A percentile compares a stretch with the other conserved stretches of the same genome.
These are phyloP conservation scores for Phytophthora pluvialis DNA, from an alignment of 352 stramenopile species.

Conservation along the genomic window DNA sequence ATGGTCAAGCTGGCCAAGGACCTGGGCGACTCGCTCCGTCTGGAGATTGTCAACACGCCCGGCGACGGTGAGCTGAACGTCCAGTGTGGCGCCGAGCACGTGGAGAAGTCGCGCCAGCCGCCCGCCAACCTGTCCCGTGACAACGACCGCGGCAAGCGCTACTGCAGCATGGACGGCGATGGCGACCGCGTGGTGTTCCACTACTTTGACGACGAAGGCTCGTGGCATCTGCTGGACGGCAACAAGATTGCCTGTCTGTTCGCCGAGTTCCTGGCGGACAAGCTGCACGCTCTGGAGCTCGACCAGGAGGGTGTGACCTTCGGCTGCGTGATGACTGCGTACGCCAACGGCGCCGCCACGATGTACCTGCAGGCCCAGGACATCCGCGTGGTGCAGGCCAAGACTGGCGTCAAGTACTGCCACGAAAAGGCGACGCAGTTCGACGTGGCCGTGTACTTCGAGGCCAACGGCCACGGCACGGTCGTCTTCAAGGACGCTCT, in stretches of 20 bases:
- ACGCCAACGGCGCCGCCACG: conserved; percentile 97
- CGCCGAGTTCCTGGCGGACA: conserved; percentile 93
- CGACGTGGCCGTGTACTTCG: conserved; percentile 99
- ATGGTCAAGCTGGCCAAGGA: conserved; percentile 81
- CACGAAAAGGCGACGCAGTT: conserved; percentile 95
- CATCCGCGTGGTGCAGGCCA: conserved; percentile 90
- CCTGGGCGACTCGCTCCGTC: conserved; percentile 75
- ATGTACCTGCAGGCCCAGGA: conserved; percentile 83
- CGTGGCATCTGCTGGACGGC: conserved; percentile 94
- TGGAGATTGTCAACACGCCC: conserved; percentile 85
- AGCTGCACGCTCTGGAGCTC: conserved; percentile 81
- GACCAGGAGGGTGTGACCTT: conserved; percentile 88
- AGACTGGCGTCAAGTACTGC: conserved; percentile 98
- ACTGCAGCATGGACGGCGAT: conserved; percentile 97
- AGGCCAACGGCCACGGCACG: conserved; percentile 99
- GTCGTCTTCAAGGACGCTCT: conserved; percentile 95
- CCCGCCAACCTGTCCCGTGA: conserved; percentile 74
- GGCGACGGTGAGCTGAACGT: conserved; percentile 94
- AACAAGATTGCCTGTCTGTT: conserved; percentile 99
- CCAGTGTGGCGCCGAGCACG: conserved; percentile 96
- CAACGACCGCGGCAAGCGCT: conserved; percentile 75
- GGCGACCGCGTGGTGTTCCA: conserved; percentile 99
- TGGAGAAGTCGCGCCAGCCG: conserved; percentile 94
- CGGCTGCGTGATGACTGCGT: conserved; percentile 98
- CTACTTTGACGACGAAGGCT: conserved; percentile 83